These are phyloP conservation scores for Coleophoma eucalyptorum DNA, from an alignment of 2,329 filamentous ascomycete genomes.

Conservation along the genomic window DNA sequence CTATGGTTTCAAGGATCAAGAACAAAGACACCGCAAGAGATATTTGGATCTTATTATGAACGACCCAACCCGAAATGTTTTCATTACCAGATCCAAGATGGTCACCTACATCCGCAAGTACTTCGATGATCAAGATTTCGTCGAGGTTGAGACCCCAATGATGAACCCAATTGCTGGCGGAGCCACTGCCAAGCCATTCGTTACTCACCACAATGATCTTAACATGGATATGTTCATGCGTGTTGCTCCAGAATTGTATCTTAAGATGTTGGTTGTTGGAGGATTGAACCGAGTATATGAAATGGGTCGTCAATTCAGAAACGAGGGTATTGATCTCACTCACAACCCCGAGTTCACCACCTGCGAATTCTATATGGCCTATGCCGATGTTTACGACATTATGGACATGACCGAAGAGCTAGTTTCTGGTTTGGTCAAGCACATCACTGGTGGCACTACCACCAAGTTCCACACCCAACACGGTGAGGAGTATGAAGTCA, in stretches of 20 bases:
- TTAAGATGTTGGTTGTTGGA: slow-evolving; percentile 94
- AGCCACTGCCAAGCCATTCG: slow-evolving; percentile 91
- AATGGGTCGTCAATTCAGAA: slow-evolving; percentile 91
- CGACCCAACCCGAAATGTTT: slow-evolving; percentile 75
- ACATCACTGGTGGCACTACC: slow-evolving; percentile 78
- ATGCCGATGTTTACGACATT: slow-evolving; percentile 85
- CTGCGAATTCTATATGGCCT: slow-evolving; percentile 96
- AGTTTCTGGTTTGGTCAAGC: slow-evolving; percentile 83
- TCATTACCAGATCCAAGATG: slow-evolving; percentile 83
- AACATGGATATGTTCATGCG: slow-evolving; percentile 95
- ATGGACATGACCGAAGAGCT: slow-evolving; percentile 92
- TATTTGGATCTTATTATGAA: slow-evolving; percentile 97
- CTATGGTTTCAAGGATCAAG: slow-evolving; percentile 93
- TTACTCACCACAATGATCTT: slow-evolving; percentile 93
- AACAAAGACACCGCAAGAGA: slow-evolving; percentile 87
- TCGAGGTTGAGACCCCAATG: slow-evolving; percentile 96
- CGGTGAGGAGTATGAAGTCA: slow-evolving; percentile 84
- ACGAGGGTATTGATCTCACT: slow-evolving; percentile 86
- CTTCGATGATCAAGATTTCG: slow-evolving; percentile 82
- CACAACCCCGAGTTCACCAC: slow-evolving; percentile 99
- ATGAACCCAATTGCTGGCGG: slow-evolving; percentile 95
- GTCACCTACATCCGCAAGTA: slow-evolving; percentile 73
- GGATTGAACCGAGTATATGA: slow-evolving; percentile 95
- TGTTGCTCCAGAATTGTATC: slow-evolving; percentile 89
- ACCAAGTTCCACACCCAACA: slow-evolving; percentile 84